Evolutionary conservation across 257 asterid genomes (phyloP), one percentile per base, ranked within the genome.

Genomic region (Perilla frutescens): DNA sequence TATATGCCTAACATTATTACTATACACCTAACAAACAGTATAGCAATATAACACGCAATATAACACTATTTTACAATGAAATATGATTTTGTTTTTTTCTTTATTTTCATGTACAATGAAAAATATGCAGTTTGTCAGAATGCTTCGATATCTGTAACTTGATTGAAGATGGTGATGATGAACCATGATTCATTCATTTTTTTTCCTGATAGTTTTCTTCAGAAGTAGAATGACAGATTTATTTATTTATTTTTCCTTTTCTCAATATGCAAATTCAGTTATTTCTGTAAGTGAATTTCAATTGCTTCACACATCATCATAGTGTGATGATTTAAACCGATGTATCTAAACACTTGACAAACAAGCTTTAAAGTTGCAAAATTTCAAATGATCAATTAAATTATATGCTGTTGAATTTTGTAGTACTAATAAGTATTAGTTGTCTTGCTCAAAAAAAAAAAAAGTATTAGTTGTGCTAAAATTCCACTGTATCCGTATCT

Each of bases 141-240:
- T 93, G 98, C 85, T 89, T 93, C 57, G 98, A 90, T 74, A 87
- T 89, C 6, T 93, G 98, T 72, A 93, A 93, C 85, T 81, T 93
- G 86, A 92, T 90, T 54, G 89, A 90, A 81, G 96, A 90, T 60
- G 96, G 94, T 62, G 97, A 90, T 71, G 97, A 89, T 79, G 97
- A 96, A 43, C 97, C 91, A 2, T 90, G 78, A 82, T 39, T 73
- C 66, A 44, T 69, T 62, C 49, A 20, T 68, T 39, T 8, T 29
- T 7, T 6, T 26, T 31, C 5, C 1, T 29, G 4, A 31, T 62
- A 43, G 71, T 29, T n/a, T 53, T 26, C 10, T 55, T 65, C 61
- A 51, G 11, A 39, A n/a, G 50, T 66, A 66, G 71, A 51, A 40
- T 49, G 56, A 64, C 20, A 4, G 9, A 3, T 20, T 20, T 20